A percentile compares a stretch with the other conserved stretches of the same genome.
Evolutionary conservation across 1,284 basidiomycete species (phyloP).

Genomic region (Ustanciosporium gigantosporum): DNA sequence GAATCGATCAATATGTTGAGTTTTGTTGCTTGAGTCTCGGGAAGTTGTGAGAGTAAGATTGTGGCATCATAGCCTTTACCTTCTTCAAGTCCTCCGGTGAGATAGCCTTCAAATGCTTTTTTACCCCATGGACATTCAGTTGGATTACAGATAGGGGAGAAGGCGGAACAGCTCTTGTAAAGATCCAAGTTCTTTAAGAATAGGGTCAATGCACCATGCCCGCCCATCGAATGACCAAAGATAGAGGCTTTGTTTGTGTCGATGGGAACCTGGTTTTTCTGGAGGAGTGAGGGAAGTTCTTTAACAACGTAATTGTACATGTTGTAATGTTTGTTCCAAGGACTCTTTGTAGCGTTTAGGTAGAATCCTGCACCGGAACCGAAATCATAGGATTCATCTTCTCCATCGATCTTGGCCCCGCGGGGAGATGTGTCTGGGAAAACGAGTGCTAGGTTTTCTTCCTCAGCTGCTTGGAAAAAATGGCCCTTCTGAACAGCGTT

Average conservation of each 20-base stretch:
- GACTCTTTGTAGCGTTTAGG: conserved; percentile 54
- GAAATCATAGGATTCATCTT: conserved; percentile 77
- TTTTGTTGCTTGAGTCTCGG: conserved; percentile 62
- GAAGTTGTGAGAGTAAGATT: conserved; percentile 72
- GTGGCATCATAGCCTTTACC: conserved; percentile 84
- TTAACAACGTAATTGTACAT: conserved; percentile 54
- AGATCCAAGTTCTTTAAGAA: conserved; percentile 73
- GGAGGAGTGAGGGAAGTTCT: conserved; percentile 45
- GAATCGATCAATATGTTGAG: conserved; percentile 48
- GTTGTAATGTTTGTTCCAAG: conserved; percentile 51
- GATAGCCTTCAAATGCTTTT: conserved; percentile 89
- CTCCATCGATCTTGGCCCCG: conserved; percentile 81
- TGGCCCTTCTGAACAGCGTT: conserved; percentile 68
- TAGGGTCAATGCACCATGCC: conserved; percentile 88
- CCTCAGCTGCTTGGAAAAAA: conserved; percentile 48
- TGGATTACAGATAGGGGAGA: conserved; percentile 89
- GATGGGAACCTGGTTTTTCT: conserved; percentile 32
- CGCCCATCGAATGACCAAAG: conserved; percentile 74
- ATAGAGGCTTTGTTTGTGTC: conserved; percentile 45
- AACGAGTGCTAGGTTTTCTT: conserved; percentile 77
- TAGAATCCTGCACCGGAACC: conserved; percentile 60
- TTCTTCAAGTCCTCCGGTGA: conserved; percentile 72
- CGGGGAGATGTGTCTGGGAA: conserved; percentile 96
- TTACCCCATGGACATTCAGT: conserved; percentile 85
- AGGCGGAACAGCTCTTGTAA: conserved; percentile 89